Evolutionary conservation across 1,284 basidiomycete species (phyloP).

Genomic region (Moniliophthora roreri): DNA sequence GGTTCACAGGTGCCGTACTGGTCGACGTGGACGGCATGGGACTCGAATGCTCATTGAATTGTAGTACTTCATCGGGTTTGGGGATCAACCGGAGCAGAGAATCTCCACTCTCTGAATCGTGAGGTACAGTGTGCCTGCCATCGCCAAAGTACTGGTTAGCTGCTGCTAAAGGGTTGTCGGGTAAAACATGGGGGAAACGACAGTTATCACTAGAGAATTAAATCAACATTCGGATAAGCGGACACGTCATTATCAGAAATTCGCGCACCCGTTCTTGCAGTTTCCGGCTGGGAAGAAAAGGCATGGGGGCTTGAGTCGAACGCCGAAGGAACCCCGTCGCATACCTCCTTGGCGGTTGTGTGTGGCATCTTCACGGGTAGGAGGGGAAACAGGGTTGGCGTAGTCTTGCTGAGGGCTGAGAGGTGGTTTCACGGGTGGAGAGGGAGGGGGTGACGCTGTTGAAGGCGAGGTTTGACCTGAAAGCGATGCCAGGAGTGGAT

Average conservation of each 20-base stretch:
- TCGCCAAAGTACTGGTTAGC: conserved; percentile 39
- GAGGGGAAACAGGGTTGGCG: conserved; percentile 25
- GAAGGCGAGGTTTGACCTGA: too few species aligned
- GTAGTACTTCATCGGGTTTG: too few species aligned
- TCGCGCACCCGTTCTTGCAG: conserved; percentile 78
- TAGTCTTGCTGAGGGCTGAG: conserved; percentile 50
- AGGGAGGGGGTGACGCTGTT: too few species aligned
- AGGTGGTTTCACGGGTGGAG: too few species aligned
- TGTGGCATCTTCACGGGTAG: conserved; percentile 47
- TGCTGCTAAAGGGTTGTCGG: conserved; percentile 46
- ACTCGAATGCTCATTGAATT: too few species aligned
- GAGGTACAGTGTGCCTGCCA: too few species aligned
- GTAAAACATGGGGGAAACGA: conserved; percentile 76
- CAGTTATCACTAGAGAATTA: conserved; percentile 62
- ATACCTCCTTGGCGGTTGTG: conserved; percentile 57
- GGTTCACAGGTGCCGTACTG: too few species aligned
- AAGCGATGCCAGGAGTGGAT: too few species aligned
- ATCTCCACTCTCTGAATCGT: too few species aligned
- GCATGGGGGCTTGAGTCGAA: conserved; percentile 67
- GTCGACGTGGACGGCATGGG: too few species aligned
- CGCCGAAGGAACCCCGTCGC: conserved; percentile 59
- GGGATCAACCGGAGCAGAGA: too few species aligned
- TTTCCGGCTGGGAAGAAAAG: conserved; percentile 79
- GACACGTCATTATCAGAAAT: conserved; percentile 10
- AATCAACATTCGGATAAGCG: conserved; percentile 12